Percentiles rank a stretch among this genome's conserved stretches.
Evolutionary conservation across 2,329 filamentous ascomycete species (phyloP).

Genomic region (Parastagonospora nodorum): DNA sequence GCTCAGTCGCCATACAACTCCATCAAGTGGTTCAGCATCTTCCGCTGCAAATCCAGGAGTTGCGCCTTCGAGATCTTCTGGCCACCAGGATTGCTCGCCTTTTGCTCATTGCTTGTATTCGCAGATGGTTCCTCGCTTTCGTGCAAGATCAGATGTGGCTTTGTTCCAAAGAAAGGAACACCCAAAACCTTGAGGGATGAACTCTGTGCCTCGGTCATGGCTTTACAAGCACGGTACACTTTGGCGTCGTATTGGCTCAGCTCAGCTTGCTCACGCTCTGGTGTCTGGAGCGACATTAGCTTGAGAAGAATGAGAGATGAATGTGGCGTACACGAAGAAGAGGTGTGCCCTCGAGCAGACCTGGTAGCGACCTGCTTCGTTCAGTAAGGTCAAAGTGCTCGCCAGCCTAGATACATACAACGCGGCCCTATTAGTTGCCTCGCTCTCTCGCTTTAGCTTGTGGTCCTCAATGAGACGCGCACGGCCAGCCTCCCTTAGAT

Average conservation of each 20-base stretch:
- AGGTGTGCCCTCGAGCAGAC: conserved; percentile 26
- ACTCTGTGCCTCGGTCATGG: conserved; percentile 65
- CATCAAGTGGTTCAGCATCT: conserved; percentile 43
- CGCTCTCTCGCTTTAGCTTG: conserved; percentile 56
- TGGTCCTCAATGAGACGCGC: conserved; percentile 59
- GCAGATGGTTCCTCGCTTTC: conserved; percentile 19
- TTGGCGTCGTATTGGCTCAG: conserved; percentile 65
- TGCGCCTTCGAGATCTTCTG: conserved; percentile 33
- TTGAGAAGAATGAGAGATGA: too few relatives aligned
- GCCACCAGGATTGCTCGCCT: conserved; percentile 2
- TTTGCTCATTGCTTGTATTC: not conserved
- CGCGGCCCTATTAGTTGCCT: conserved; percentile 60
- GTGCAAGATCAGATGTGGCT: conserved; percentile 27
- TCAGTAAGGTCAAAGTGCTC: conserved; percentile 5
- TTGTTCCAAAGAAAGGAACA: conserved; percentile 41
- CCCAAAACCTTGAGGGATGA: conserved; percentile 60
- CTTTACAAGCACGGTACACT: conserved; percentile 62
- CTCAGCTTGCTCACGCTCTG: conserved; percentile 59
- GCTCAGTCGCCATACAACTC: conserved; percentile 36
- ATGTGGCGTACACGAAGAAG: conserved; percentile 26
- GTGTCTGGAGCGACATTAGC: conserved; percentile 40
- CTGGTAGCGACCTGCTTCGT: conserved; percentile 30
- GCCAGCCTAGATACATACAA: conserved; percentile 45
- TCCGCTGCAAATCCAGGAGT: conserved; percentile 38
- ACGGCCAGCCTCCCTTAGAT: conserved; percentile 53